phyloP scores from a whole-genome alignment of 805 yeast species.

The Starmerella apicola region DNA sequence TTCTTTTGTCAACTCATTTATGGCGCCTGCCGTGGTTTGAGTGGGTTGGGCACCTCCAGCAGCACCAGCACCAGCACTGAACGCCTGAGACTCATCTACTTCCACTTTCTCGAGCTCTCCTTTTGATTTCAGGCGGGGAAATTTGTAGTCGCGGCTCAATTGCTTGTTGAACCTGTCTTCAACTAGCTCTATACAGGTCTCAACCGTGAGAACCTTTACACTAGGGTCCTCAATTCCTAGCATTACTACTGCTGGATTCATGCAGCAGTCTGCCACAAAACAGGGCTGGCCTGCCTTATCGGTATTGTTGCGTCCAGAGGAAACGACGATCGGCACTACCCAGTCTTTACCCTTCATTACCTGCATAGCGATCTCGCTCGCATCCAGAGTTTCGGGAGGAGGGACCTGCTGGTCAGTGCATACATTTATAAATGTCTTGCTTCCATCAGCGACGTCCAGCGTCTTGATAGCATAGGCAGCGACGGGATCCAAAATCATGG shows the following conservation, averaged over 20 bases:
- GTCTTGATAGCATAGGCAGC: constrained; percentile 54
- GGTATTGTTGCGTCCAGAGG: constrained; percentile 38
- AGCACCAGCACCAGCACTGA: neutral
- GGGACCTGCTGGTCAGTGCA: constrained; percentile 60
- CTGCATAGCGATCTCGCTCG: constrained; percentile 40
- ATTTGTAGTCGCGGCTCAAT: constrained; percentile 47
- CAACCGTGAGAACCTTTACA: constrained; percentile 53
- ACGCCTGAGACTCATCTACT: constrained; percentile 12
- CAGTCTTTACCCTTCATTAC: constrained; percentile 58
- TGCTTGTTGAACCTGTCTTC: constrained; percentile 42
- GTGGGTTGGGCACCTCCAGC: neutral
- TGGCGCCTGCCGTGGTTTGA: neutral
- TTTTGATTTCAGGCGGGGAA: constrained; percentile 63
- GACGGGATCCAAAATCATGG: constrained; percentile 34
- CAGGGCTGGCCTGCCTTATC: constrained; percentile 59
- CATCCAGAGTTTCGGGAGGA: constrained; percentile 34
- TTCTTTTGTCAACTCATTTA: neutral
- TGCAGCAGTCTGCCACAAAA: constrained; percentile 66
- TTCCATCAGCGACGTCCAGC: constrained; percentile 25
- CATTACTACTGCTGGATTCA: constrained; percentile 47
- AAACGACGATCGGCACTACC: constrained; percentile 74
- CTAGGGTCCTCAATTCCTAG: constrained; percentile 51
- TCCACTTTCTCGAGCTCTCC: constrained; percentile 43
- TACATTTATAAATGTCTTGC: constrained; percentile 68
- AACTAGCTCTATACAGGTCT: constrained; percentile 74